phyloP scores from a whole-genome alignment of 495 filamentous ascomycete genomes.

The Hamigera avellanea region DNA sequence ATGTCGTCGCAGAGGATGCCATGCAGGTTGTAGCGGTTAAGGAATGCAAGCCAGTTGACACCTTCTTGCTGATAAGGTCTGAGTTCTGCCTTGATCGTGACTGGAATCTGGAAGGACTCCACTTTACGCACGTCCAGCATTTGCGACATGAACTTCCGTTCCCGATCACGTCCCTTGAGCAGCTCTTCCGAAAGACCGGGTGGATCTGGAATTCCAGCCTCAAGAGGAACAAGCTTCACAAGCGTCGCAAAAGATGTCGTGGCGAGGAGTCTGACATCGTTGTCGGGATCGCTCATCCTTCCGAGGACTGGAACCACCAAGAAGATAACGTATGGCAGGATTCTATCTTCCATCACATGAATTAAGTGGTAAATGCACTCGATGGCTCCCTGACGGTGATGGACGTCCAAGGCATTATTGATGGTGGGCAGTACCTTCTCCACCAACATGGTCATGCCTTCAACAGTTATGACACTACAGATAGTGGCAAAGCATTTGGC shows the following conservation, averaged over 20 bases:
- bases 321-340: conserved; percentile 97
- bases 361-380: conserved; percentile 93
- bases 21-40: conserved; percentile 94
- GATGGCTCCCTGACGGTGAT: conserved; percentile 81
- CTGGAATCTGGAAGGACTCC: conserved; percentile 84
- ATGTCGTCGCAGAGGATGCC: conserved; percentile 99
- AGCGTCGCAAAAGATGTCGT: conserved; percentile 95
- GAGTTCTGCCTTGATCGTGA: conserved; percentile 91
- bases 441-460: conserved; percentile 92
- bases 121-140: conserved; percentile 94
- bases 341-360: conserved; percentile 93
- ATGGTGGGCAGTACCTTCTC: conserved; percentile 86
- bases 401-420: conserved; percentile 74
- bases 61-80: conserved; percentile 97
- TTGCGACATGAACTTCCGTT: conserved; percentile 92
- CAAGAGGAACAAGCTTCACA: conserved; percentile 96
- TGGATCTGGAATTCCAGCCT: conserved; percentile 94
- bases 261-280: conserved; percentile 84
- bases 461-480: conserved; percentile 87
- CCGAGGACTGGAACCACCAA: conserved; percentile 95
- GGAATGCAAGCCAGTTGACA: conserved; percentile 97
- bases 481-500: conserved; percentile 96
- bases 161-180: conserved; percentile 78
- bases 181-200: conserved; percentile 83
- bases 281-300: conserved; percentile 98